Evolutionary conservation across 768 basidiomycete genomes (phyloP).

Genomic region (Calvatia gigantea): DNA sequence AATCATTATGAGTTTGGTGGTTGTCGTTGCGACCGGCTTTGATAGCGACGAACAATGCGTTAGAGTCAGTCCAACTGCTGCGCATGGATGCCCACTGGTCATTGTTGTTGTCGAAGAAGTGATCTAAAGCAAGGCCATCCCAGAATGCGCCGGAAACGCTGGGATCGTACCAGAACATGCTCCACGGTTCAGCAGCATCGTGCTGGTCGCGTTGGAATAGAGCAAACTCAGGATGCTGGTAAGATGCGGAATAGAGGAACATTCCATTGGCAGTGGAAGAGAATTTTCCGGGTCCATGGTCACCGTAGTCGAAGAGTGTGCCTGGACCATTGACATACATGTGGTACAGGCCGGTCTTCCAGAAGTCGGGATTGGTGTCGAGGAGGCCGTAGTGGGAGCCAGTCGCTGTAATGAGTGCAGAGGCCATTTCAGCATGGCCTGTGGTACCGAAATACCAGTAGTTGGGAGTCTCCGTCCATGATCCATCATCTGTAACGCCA

Average conservation of each 20-base stretch:
- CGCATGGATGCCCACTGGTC: slow-evolving; percentile 93
- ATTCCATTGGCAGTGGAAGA: slow-evolving; percentile 90
- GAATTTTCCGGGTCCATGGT: slow-evolving; percentile 93
- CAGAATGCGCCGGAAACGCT: slow-evolving; percentile 85
- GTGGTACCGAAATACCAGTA: slow-evolving; percentile 97
- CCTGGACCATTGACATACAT: slow-evolving; percentile 85
- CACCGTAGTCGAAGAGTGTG: slow-evolving; percentile 81
- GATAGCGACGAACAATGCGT: slow-evolving; percentile 82
- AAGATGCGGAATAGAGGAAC: slow-evolving; percentile 71
- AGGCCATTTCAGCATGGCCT: slow-evolving; percentile 84
- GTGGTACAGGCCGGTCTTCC: slow-evolving; percentile 79
- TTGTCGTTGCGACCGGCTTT: slow-evolving; percentile 79
- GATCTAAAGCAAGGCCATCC: slow-evolving; percentile 80
- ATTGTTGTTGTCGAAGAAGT: slow-evolving; percentile 65
- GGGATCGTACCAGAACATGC: slow-evolving; percentile 93
- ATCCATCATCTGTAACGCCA: slow-evolving; percentile 67
- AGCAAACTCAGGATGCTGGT: slow-evolving; percentile 66
- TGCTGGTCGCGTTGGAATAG: slow-evolving; percentile 89
- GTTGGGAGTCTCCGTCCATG: slow-evolving; percentile 92
- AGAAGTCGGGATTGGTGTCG: slow-evolving; percentile 64
- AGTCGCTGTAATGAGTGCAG: slow-evolving; percentile 79
- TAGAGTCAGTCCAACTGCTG: slow-evolving; percentile 86
- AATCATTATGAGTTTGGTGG: slow-evolving; percentile 93
- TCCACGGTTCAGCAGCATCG: slow-evolving; percentile 81
- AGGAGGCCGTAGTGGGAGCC: slow-evolving; percentile 80